Percentiles rank a stretch among this genome's conserved stretches.
phyloP scores from a whole-genome alignment of 179 eudicot species.

The Nepenthes alata region DNA sequence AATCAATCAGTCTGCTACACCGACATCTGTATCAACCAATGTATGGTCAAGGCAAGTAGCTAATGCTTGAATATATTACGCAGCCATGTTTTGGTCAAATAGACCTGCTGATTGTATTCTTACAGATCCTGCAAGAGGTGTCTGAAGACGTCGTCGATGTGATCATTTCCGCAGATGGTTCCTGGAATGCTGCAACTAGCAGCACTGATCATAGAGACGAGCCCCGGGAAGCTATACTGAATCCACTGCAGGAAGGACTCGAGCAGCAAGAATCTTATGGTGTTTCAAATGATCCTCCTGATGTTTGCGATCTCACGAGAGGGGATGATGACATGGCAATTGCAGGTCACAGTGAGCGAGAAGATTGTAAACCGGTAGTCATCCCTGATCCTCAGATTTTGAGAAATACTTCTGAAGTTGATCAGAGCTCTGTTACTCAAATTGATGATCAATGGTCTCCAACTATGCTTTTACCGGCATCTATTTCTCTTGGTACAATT shows the following conservation, averaged over 20 bases:
- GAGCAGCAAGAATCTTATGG: constrained; percentile 13
- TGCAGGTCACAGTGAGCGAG: constrained; percentile 17
- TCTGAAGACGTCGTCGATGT: constrained; percentile 45
- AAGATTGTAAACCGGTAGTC: constrained; percentile 37
- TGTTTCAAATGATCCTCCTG: constrained; percentile 12
- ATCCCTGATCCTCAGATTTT: constrained; percentile 13
- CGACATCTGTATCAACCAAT: constrained; percentile 74
- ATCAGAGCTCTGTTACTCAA: constrained; percentile 24
- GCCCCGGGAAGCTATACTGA: constrained; percentile 19
- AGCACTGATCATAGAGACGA: constrained; percentile 24
- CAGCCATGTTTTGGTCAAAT: not conserved
- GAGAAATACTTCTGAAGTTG: constrained; percentile 18
- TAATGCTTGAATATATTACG: constrained; percentile 2
- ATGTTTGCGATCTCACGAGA: constrained; percentile 58
- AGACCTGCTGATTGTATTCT: not conserved
- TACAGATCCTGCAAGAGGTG: constrained; percentile 59
- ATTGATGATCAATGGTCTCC: constrained; percentile 25
- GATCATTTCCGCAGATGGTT: constrained; percentile 56
- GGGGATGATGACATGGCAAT: constrained; percentile 39
- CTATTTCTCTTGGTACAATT: constrained; percentile 9
- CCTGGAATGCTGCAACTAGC: constrained; percentile 53
- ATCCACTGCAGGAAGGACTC: constrained; percentile 21
- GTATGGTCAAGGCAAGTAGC: constrained; percentile 65
- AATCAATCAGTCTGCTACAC: constrained; percentile 58
- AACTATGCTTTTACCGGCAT: constrained; percentile 17